Evolutionary conservation across 805 yeast genomes (phyloP), one percentile per base, ranked within the genome.

Genomic region (Kodamaea jinghongensis): DNA sequence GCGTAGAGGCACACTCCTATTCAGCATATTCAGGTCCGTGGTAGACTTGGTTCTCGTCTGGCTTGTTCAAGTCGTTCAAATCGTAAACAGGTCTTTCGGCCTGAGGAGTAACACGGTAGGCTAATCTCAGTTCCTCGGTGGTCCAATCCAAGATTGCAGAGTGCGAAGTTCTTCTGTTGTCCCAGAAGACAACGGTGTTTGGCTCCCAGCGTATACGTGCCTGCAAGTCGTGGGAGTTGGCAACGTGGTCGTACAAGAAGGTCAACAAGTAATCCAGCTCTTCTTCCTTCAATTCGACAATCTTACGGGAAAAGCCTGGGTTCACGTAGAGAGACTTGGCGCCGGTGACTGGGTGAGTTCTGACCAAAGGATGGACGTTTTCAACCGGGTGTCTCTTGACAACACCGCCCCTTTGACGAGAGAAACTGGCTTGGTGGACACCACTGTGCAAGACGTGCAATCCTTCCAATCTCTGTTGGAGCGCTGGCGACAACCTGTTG

Each of bases 321-420:
- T 66, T 66, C 31, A 65, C 64, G 46, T 49, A 66, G 16, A 66
- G 54, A 36, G 58, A 55, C 44, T 65, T 66, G 36, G 60, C 51
- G 10, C 66, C 66, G 9, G 70, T 64, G 8, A 61, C 66, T 4
- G 72, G 71, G 42, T 63, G 67, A 4, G 58, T 54, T 55, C 71
- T 63, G 30, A 66, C 61, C 46, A 66, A 47, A 7, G 71, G 71
- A 43, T 66, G 72, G 27, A 63, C 48, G 43, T 63, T 58, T 26
- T 55, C 54, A 8, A 65, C 71, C 3, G 71, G 63, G 12, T 52
- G 58, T 39, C 71, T 51, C 50, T 60, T 63, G 27, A 52, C 65
- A 29, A 52, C 52, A 4, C 61, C 62, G 5, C 65, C 65, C 12
- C 43, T 47, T 25, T 36, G 30, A 20, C 51, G 41, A 4, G 65